Evolutionary conservation across 345 rosid species (phyloP), one percentile per base, ranked within the genome.

Genomic region (Noccaea caerulescens): DNA sequence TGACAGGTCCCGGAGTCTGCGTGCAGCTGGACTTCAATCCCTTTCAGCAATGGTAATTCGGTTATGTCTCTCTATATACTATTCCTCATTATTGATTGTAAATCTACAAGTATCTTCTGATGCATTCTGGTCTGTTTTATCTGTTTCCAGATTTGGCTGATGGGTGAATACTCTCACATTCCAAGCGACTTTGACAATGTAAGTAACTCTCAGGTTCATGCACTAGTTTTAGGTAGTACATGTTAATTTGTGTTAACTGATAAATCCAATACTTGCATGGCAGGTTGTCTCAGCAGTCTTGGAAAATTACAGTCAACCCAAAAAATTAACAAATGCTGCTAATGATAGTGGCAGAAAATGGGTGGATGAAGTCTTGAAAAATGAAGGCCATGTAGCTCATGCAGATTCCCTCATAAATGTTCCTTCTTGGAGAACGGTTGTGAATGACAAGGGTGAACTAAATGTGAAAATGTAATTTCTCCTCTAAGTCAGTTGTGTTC

Each of bases 251-350:
- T 69, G 32, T 55, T 36, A 57, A 49, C 49, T 63, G 34, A 61
- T 54, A 11, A 43, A 36, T 39, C 25, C 9, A 18, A 46, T 53
- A 44, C 69, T 45, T 67, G 66, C 62, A 68, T 72, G 58, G 78
- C 87, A 95, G 99, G 80, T 95, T 80, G 96, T 95, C 71, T 76
- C 92, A 62, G 94, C 84, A 59, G 92, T 90, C 58, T 80, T 95
- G 84, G 98, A 95, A 81, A 95, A 90, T 58, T 95, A 88, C 72
- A 81, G 80, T 66, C 79, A 73, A 37, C 63, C 80, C 18, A 85
- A 81, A 77, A 76, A 18, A 71, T 49, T 58, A 34, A 85, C 81
- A 74, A 82, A 75, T 82, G 66, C 62, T 82, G 66, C 62, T 77
- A 81, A 62, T 67, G 77, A 70, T 42, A 64, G 71, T 65, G 82